These are phyloP conservation scores for Starmera dryadoides DNA, from an alignment of 805 yeast genomes.

Conservation along the genomic window DNA sequence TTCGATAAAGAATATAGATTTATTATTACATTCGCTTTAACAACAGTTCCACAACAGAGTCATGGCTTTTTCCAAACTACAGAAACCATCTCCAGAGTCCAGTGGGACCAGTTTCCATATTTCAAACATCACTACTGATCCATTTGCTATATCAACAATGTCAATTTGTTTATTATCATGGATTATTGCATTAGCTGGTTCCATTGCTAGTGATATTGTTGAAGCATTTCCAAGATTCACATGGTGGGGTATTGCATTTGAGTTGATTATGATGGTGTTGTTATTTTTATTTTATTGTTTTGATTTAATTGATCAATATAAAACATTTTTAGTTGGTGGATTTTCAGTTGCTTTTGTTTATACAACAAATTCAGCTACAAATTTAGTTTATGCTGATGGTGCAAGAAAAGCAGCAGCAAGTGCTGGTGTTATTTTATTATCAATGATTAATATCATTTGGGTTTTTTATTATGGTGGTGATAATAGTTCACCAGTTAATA, in stretches of 20 bases:
- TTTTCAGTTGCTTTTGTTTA: slow-evolving; percentile 71
- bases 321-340: slow-evolving; percentile 33
- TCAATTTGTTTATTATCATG: slow-evolving; percentile 73
- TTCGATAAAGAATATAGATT: too few relatives aligned
- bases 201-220: slow-evolving; percentile 45
- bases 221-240: slow-evolving; percentile 68
- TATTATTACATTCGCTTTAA: too few relatives aligned
- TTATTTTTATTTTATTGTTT: slow-evolving; percentile 47
- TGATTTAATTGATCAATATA: slow-evolving; percentile 64
- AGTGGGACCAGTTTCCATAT: slow-evolving; percentile 19
- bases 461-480: slow-evolving; percentile 86
- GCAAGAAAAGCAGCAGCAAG: slow-evolving; percentile 78
- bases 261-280: slow-evolving; percentile 51
- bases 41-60: too few relatives aligned
- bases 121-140: slow-evolving; percentile 65
- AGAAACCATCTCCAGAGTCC: neutral
- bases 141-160: slow-evolving; percentile 79
- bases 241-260: slow-evolving; percentile 95
- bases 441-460: slow-evolving; percentile 82
- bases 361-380: slow-evolving; percentile 77
- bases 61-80: too few relatives aligned
- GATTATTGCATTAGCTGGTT: slow-evolving; percentile 86
- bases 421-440: slow-evolving; percentile 81
- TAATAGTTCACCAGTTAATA: slow-evolving; percentile 78
- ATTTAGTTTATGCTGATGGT: slow-evolving; percentile 60